Conservation (phyloP, 2,329 filamentous ascomycete genomes). For the Coniochaeta sp. region DNA sequence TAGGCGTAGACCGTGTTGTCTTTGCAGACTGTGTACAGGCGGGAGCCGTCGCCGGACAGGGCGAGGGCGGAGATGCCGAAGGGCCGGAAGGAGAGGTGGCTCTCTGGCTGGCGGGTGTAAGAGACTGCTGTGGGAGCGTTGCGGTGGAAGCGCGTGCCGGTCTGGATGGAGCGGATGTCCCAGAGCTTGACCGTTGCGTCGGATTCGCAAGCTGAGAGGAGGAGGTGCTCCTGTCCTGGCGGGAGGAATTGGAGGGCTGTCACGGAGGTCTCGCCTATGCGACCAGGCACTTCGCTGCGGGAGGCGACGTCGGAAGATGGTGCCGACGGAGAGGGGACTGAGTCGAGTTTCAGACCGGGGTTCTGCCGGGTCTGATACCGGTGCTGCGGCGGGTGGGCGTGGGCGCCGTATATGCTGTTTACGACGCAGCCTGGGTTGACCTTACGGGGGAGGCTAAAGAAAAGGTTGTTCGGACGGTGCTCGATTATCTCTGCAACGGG, state of each 20-base stretch:
- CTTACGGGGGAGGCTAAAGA: conserved; percentile 22
- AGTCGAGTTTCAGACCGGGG: neutral
- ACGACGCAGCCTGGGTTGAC: conserved; percentile 35
- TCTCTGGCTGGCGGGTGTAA: conserved; percentile 63
- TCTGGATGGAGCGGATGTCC: conserved; percentile 81
- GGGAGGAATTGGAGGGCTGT: conserved; percentile 83
- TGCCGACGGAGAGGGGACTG: conserved; percentile 13
- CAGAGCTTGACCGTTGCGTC: conserved; percentile 85
- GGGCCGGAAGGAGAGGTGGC: conserved; percentile 68
- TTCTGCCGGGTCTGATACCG: conserved; percentile 21
- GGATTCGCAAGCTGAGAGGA: conserved; percentile 85
- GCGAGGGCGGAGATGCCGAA: conserved; percentile 87
- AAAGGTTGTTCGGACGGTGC: conserved; percentile 20
- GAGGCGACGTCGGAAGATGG: conserved; percentile 30
- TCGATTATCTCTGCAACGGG: conserved; percentile 28
- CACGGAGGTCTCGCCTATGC: conserved; percentile 75
- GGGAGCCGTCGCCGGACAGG: conserved; percentile 66
- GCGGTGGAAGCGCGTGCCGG: conserved; percentile 56
- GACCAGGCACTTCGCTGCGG: conserved; percentile 44
- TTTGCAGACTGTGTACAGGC: conserved; percentile 84
- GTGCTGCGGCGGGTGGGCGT: conserved; percentile 34
- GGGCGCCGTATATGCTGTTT: conserved; percentile 54
- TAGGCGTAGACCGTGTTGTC: conserved; percentile 94
- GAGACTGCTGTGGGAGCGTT: conserved; percentile 63
- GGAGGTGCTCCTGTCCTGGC: conserved; percentile 69